Evolutionary conservation across 2,329 filamentous ascomycete genomes (phyloP).

Genomic region (Fusarium denticulatum): DNA sequence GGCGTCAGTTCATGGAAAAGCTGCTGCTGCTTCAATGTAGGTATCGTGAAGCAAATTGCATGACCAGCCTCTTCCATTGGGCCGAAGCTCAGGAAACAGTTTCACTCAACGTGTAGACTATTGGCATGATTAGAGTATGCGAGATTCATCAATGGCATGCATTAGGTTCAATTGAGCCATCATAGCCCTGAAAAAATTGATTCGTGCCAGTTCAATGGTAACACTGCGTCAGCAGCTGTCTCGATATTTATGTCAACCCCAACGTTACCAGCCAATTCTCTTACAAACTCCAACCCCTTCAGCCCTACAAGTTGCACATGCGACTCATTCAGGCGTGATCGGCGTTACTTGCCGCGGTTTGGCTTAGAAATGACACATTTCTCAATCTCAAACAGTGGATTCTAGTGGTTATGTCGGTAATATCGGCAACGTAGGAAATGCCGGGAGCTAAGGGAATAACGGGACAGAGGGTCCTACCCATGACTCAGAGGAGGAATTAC

Average conservation of each 20-base stretch:
- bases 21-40: neutral
- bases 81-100: neutral
- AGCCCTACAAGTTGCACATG: neutral
- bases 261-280: neutral
- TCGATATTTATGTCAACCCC: neutral
- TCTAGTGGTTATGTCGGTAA: neutral
- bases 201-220: neutral
- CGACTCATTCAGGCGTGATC: neutral
- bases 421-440: slow-evolving; percentile 4
- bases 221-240: neutral
- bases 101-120: accelerated
- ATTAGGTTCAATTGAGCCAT: neutral
- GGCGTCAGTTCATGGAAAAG: no score
- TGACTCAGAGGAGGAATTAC: neutral
- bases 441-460: neutral
- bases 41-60: neutral
- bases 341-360: neutral
- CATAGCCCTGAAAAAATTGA: neutral
- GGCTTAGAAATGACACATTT: neutral
- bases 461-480: neutral
- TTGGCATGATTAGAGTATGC: neutral
- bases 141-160: accelerated
- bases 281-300: neutral
- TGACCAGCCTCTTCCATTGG: neutral
- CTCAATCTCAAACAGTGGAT: neutral